Evolutionary conservation across 306 rosid species (phyloP), one percentile per base, ranked within the genome.

Genomic region (Cicer yamashitae): DNA sequence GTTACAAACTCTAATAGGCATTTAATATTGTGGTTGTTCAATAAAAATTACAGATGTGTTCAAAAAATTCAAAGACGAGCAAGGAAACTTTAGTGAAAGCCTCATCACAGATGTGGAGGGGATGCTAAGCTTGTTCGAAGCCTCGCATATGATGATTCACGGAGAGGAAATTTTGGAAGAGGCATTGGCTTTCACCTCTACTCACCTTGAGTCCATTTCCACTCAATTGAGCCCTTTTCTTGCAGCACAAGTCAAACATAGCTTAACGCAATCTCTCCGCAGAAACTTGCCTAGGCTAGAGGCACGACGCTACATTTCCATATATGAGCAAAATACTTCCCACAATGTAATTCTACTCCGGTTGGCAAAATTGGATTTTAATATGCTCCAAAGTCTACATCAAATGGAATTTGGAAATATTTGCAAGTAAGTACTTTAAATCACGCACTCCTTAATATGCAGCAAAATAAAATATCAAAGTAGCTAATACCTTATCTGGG

Each of bases 281-380:
- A 72, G 61, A 52, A 67, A 71, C 50, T 7, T 79, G 9, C 82
- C 76, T 1, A 80, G 87, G 57, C 10, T 81, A 15, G 78, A 70
- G 43, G 81, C 82, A 30, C 41, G 8, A 0, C 20, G 41, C 10
- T 77, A 45, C 66, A 60, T 83, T 40, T 44, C 81, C 5, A 13
- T 62, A 12, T 85, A 81, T 37, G 45, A 73, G n/a, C 46, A 83
- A 20, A 14, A 69, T 37, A 66, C 59, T 30, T 73, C 74, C 0
- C 78, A 51, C 54, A 77, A 61, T 44, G 47, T 63, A 58, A 47
- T n/a, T 56, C 38, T 83, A 7, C 74, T 75, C 34, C 15, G 7
- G 68, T 79, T 18, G 66, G 67, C 83, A 7, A 85, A 71, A 70
- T 34, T 81, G 14, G 89, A 88, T 69, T 88, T 83, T 50, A 81